Evolutionary conservation across 345 rosid genomes (phyloP), one percentile per base, ranked within the genome.

Genomic region (Citrus australasica): DNA sequence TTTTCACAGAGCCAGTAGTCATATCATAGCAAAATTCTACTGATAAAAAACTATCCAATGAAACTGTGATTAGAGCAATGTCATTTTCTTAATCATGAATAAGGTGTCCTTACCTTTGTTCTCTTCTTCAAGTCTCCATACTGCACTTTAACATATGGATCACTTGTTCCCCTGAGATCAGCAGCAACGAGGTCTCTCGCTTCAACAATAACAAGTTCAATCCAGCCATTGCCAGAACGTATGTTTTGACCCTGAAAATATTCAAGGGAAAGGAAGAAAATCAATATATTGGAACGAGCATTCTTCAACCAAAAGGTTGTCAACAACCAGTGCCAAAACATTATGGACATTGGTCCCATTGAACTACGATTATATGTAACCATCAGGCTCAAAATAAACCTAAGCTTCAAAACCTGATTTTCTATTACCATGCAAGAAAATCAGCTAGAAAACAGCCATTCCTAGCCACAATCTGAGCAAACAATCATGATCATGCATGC

Each of bases 121-220:
- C 89, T 88, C 82, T 80, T 95, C 89, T 89, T 94, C 84, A 86
- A 76, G 83, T 86, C 83, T 75, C 99, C 99, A 71, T 92, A 96
- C 0, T 94, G 97, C 81, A 94, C 95, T 77, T 95, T 89, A 48
- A 96, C 99, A 69, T 92, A 96, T 79, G 99, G 99, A 85, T 96
- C 99, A 73, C 99, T 96, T 30, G 99, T 96, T 76, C 99, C 99
- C 81, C 98, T 83, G 77, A 96, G 85, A 91, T 96, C 99, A 9
- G 98, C 99, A 6, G 95, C 99, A 61, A 91, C 74, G 51, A 96
- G 97, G 69, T 96, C 99, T 80, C 80, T 91, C 1, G 92, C 99
- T 86, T 96, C 98, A 40, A 96, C 73, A 68, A 96, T 90, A 75
- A 90, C 92, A 81, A 96, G 89, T 88, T 92, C 99, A 58, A 96